Evolutionary conservation across 176 grass and related monocot genomes (phyloP).

Genomic region (Rhipidocladum racemiflorum): DNA sequence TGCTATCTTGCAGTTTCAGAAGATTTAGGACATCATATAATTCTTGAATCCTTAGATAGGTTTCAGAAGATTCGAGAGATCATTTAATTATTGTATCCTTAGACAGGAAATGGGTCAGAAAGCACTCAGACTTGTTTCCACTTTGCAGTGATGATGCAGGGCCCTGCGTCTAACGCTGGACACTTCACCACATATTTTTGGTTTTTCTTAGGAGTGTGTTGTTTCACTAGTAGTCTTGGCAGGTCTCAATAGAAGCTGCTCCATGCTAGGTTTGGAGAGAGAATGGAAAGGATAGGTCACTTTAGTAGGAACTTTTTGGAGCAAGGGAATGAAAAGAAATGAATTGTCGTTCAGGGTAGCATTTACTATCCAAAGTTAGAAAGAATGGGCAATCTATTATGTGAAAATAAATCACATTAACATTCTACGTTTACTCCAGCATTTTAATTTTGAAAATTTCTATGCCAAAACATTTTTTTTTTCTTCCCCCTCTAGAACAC

Average conservation of each 20-base stretch:
- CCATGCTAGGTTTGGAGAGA: not conserved
- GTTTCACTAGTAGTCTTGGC: not conserved
- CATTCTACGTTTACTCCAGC: not conserved
- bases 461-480: not conserved
- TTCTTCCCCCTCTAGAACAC: slow-evolving; percentile 33
- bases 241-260: not conserved
- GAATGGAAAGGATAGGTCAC: not conserved
- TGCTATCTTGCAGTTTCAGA: not conserved
- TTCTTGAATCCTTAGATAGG: too few relatives aligned
- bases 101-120: not conserved
- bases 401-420: not conserved
- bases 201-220: not conserved
- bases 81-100: not conserved
- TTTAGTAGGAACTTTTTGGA: not conserved
- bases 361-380: not conserved
- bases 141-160: too few relatives aligned
- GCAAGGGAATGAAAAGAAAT: not conserved
- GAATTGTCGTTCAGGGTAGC: not conserved
- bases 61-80: not conserved
- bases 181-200: not conserved
- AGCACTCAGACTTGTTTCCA: too few relatives aligned
- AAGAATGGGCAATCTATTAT: not conserved
- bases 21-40: not conserved
- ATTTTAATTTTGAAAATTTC: not conserved
- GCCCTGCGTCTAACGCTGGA: not conserved